These are phyloP conservation scores for Amesomyces nigricolor DNA, from an alignment of 2,329 filamentous ascomycete genomes.

Conservation along the genomic window DNA sequence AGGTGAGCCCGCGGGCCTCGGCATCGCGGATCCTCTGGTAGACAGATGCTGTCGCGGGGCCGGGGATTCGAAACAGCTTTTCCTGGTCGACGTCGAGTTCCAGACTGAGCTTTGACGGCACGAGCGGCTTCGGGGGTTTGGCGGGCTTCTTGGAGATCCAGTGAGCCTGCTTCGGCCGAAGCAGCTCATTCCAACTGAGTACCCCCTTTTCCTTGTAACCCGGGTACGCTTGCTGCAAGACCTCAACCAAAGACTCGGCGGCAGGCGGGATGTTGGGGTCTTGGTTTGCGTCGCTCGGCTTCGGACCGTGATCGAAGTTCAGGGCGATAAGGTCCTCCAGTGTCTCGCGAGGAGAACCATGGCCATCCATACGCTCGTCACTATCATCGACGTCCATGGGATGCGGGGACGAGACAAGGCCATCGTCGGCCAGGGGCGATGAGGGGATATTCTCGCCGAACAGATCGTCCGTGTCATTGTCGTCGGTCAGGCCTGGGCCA, in stretches of 20 bases:
- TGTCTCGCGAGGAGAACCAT: slow-evolving; percentile 33
- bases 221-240: slow-evolving; percentile 76
- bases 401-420: slow-evolving; percentile 30
- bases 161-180: slow-evolving; percentile 72
- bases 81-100: slow-evolving; percentile 84
- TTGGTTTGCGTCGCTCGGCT: slow-evolving; percentile 47
- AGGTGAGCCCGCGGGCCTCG: slow-evolving; percentile 45
- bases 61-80: slow-evolving; percentile 72
- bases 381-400: slow-evolving; percentile 25
- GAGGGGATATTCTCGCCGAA: slow-evolving; percentile 51
- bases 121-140: slow-evolving; percentile 74
- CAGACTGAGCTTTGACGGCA: slow-evolving; percentile 81
- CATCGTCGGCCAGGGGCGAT: slow-evolving; percentile 40
- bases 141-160: slow-evolving; percentile 72
- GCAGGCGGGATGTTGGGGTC: slow-evolving; percentile 61
- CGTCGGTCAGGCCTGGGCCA: slow-evolving; percentile 52
- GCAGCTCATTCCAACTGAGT: slow-evolving; percentile 73
- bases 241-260: slow-evolving; percentile 66
- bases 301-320: slow-evolving; percentile 42
- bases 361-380: slow-evolving; percentile 28
- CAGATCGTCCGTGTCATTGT: slow-evolving; percentile 60
- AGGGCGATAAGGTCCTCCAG: slow-evolving; percentile 36
- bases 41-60: slow-evolving; percentile 48
- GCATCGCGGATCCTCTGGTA: slow-evolving; percentile 52
- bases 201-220: slow-evolving; percentile 69